These are phyloP conservation scores for Penicillium ucsense DNA, from an alignment of 495 filamentous ascomycete genomes.

Conservation along the genomic window DNA sequence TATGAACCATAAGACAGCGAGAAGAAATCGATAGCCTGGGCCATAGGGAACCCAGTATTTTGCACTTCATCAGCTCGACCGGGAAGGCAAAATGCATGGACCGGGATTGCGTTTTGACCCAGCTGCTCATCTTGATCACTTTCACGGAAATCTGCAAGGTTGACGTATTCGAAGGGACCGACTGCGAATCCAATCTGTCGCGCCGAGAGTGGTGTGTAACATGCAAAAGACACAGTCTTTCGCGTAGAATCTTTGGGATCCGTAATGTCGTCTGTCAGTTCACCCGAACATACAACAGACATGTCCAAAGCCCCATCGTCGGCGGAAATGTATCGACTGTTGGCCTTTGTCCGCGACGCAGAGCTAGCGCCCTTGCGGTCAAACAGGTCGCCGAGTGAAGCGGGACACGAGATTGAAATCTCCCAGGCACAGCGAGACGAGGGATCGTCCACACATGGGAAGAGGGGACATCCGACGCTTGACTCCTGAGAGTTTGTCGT, in stretches of 20 bases:
- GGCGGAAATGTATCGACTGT: constrained; percentile 36
- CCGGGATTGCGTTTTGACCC: constrained; percentile 67
- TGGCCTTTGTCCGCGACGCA: constrained; percentile 9
- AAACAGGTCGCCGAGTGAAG: constrained; percentile 78
- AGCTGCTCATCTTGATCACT: constrained; percentile 86
- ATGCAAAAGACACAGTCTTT: constrained; percentile 75
- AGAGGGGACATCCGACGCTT: constrained; percentile 74
- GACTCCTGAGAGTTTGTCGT: constrained; percentile 70
- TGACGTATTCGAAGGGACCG: constrained; percentile 88
- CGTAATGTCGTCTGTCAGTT: constrained; percentile 70
- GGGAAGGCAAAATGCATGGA: constrained; percentile 86
- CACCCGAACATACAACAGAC: constrained; percentile 81
- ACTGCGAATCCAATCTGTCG: constrained; percentile 87
- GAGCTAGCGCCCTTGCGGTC: constrained; percentile 25
- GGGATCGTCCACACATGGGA: constrained; percentile 84
- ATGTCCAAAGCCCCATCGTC: constrained; percentile 83
- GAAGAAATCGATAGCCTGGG: constrained; percentile 76
- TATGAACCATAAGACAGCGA: constrained; percentile 76
- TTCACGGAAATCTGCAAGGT: constrained; percentile 79
- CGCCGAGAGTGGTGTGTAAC: constrained; percentile 58
- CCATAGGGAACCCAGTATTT: constrained; percentile 71
- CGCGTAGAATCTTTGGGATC: constrained; percentile 64
- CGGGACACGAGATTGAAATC: constrained; percentile 72
- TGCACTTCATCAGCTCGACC: constrained; percentile 66
- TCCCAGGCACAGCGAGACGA: constrained; percentile 76